Evolutionary conservation across 2,329 filamentous ascomycete genomes (phyloP).

Genomic region (Colletotrichum lini): DNA sequence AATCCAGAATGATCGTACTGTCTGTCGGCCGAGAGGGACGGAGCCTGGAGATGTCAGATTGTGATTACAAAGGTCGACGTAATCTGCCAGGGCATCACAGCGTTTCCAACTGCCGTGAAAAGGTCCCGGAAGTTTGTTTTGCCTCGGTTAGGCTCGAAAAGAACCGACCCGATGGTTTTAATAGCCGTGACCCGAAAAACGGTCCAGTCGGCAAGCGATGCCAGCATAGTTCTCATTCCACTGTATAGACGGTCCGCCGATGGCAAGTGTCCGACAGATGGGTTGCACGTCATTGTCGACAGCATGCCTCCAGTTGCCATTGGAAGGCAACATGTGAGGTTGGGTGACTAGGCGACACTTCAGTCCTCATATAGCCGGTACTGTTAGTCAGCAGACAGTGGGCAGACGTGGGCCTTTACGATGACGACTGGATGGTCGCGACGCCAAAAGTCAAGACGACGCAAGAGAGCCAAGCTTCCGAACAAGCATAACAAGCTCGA

Average conservation of each 20-base stretch:
- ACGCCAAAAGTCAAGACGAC: not conserved
- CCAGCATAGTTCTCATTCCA: not conserved
- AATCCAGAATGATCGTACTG: not conserved
- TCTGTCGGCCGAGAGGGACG: not conserved
- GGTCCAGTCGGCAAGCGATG: not conserved
- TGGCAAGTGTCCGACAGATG: not conserved
- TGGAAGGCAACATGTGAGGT: not conserved
- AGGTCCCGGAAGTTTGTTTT: not conserved
- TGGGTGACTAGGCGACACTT: not conserved
- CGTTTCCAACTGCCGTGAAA: not conserved
- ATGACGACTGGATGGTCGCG: not conserved
- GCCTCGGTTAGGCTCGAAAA: not conserved
- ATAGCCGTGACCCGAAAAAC: no score
- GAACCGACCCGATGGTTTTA: not conserved
- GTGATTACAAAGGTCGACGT: not conserved
- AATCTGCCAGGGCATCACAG: not conserved
- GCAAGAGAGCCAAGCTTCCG: not conserved
- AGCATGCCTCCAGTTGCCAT: not conserved
- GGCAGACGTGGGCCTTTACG: not conserved
- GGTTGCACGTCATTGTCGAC: no score
- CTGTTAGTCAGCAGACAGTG: not conserved
- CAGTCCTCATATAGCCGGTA: no score
- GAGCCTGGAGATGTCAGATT: not conserved
- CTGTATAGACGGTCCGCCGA: not conserved
- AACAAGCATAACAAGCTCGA: slow-evolving; percentile 15